Percentiles rank a stretch among this genome's conserved stretches.
Evolutionary conservation across 495 filamentous ascomycete species (phyloP).

Genomic region (Neurospora sublineolata): DNA sequence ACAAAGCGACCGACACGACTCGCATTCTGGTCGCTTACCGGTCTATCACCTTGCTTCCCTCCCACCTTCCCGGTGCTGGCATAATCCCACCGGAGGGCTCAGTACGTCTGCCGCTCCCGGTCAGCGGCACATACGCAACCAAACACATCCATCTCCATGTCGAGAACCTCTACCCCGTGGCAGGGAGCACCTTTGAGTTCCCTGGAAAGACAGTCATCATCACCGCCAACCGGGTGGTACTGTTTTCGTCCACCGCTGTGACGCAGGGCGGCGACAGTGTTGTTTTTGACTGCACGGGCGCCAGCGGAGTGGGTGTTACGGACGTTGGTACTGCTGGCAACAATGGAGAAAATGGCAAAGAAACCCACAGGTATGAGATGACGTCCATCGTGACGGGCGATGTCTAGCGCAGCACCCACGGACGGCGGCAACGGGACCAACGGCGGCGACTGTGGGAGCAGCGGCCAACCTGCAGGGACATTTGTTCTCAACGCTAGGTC

Average conservation of each 20-base stretch:
- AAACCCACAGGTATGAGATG: neutral
- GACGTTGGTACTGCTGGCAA: neutral
- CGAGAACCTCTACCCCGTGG: neutral
- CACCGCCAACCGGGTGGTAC: neutral
- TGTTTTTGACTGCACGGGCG: neutral
- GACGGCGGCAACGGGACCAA: neutral
- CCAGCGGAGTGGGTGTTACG: neutral
- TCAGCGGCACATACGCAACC: neutral
- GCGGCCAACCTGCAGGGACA: neutral
- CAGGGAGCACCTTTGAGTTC: neutral
- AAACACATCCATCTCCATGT: neutral
- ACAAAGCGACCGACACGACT: neutral
- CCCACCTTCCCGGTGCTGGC: neutral
- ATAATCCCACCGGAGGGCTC: neutral
- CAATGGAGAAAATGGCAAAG: neutral
- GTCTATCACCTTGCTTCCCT: neutral
- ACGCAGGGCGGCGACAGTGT: neutral
- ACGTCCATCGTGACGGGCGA: too few relatives aligned
- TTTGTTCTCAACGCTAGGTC: neutral
- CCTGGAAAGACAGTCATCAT: neutral
- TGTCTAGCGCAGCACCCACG: neutral
- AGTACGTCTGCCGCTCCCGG: neutral
- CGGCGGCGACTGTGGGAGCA: neutral
- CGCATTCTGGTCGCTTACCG: neutral
- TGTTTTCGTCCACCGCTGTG: neutral